These are phyloP conservation scores for Flaveria floridana DNA, from an alignment of 140 eudicot species.

Conservation along the genomic window DNA sequence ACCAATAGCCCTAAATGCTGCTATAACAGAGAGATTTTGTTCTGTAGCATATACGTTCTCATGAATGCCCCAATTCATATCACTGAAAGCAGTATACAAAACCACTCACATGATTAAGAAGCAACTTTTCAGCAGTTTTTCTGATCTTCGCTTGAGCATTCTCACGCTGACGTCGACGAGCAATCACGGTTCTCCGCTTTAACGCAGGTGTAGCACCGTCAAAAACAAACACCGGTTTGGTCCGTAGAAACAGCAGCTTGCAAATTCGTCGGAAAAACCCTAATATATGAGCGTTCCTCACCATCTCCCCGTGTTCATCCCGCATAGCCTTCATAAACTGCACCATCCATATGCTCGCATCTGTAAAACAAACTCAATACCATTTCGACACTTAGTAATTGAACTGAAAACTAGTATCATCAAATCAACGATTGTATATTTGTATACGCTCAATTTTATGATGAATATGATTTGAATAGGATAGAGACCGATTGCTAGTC, in stretches of 20 bases:
- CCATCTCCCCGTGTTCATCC: slow-evolving; percentile 93
- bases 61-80: too few relatives aligned
- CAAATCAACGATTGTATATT: neutral
- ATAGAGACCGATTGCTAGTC: slow-evolving; percentile 69
- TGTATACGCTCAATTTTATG: neutral
- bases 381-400: neutral
- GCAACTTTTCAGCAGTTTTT: slow-evolving; percentile 82
- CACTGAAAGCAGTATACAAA: neutral
- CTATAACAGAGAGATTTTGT: too few relatives aligned
- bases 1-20: neutral
- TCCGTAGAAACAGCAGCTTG: slow-evolving; percentile 68
- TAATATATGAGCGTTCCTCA: slow-evolving; percentile 78
- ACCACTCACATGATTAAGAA: slow-evolving; percentile 68
- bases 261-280: slow-evolving; percentile 91
- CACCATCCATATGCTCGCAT: slow-evolving; percentile 96
- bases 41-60: too few relatives aligned
- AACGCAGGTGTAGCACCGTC: slow-evolving; percentile 87
- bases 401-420: neutral
- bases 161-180: slow-evolving; percentile 84
- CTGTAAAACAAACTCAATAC: slow-evolving; percentile 33
- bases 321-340: slow-evolving; percentile 97
- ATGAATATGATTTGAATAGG: slow-evolving; percentile 33
- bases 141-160: slow-evolving; percentile 86
- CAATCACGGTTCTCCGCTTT: slow-evolving; percentile 75
- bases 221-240: slow-evolving; percentile 83